These are phyloP conservation scores for Fusarium anguioides DNA, from an alignment of 2,329 filamentous ascomycete genomes.

Conservation along the genomic window DNA sequence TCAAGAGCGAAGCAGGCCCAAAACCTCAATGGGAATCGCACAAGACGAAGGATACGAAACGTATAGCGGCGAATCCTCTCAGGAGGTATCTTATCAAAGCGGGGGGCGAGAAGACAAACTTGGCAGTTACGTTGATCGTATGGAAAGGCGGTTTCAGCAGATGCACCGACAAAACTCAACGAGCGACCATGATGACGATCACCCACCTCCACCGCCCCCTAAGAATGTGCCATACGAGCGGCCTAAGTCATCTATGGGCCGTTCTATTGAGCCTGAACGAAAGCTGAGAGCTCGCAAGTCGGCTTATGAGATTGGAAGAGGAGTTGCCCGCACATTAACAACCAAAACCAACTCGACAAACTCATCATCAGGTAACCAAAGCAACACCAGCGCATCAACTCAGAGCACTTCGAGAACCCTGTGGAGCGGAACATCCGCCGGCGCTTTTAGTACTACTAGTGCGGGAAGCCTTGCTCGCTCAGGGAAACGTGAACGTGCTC, in stretches of 20 bases:
- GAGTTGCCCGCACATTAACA: slow-evolving; percentile 83
- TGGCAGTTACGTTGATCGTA: slow-evolving; percentile 88
- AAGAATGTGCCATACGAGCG: slow-evolving; percentile 64
- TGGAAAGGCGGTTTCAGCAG: slow-evolving; percentile 83
- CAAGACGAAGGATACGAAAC: slow-evolving; percentile 72
- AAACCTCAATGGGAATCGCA: slow-evolving; percentile 79
- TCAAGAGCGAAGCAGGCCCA: slow-evolving; percentile 58
- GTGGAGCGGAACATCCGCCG: slow-evolving; percentile 93
- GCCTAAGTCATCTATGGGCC: slow-evolving; percentile 69
- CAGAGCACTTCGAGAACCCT: slow-evolving; percentile 84
- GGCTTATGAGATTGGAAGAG: slow-evolving; percentile 79
- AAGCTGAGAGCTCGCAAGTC: slow-evolving; percentile 75
- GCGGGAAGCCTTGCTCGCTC: slow-evolving; percentile 91
- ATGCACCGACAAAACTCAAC: slow-evolving; percentile 71
- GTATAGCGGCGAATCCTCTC: slow-evolving; percentile 65
- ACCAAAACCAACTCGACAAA: slow-evolving; percentile 88
- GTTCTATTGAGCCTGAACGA: slow-evolving; percentile 53
- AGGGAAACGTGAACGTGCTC: slow-evolving; percentile 69
- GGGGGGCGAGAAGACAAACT: slow-evolving; percentile 68
- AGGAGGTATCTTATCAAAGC: slow-evolving; percentile 57
- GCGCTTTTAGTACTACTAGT: slow-evolving; percentile 93
- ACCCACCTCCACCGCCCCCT: slow-evolving; percentile 70
- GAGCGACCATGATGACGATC: slow-evolving; percentile 56
- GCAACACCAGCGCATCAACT: slow-evolving; percentile 78
- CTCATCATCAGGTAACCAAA: slow-evolving; percentile 78